Evolutionary conservation across 2,329 filamentous ascomycete genomes (phyloP).

Genomic region (Epichloe aotearoae): DNA sequence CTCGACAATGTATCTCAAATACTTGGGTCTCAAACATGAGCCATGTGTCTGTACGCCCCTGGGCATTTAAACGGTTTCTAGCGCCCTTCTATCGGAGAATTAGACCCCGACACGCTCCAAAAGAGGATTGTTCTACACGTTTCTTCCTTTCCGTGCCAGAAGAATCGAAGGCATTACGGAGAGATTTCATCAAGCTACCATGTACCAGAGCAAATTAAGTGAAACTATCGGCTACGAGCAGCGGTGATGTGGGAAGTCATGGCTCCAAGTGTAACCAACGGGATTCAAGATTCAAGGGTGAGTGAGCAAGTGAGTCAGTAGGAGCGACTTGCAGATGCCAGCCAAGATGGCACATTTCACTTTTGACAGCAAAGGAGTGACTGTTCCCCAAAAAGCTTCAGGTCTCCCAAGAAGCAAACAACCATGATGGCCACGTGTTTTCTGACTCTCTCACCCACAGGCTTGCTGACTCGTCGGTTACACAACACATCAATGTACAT

Average conservation of each 20-base stretch:
- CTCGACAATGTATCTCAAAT: not conserved
- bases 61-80: constrained; percentile 2
- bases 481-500: constrained; percentile 1
- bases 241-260: not conserved
- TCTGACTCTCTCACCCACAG: not conserved
- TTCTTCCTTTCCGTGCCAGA: not conserved
- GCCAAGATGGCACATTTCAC: not conserved
- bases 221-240: constrained; percentile 2
- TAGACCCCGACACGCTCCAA: not conserved
- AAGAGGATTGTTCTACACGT: not conserved
- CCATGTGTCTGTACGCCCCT: constrained; percentile 5
- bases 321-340: not conserved
- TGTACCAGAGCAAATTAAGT: not conserved
- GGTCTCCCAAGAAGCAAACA: not conserved
- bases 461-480: constrained; percentile 2
- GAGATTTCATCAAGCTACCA: not conserved
- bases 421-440: constrained; percentile 1
- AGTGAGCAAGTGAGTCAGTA: not conserved
- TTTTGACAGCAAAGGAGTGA: not conserved
- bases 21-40: not conserved
- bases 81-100: constrained; percentile 6
- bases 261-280: not conserved
- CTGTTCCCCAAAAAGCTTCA: not conserved
- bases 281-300: not conserved
- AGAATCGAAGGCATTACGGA: not conserved